These are phyloP conservation scores for Arctostaphylos glauca DNA, from an alignment of 148 eudicot genomes.

Conservation along the genomic window DNA sequence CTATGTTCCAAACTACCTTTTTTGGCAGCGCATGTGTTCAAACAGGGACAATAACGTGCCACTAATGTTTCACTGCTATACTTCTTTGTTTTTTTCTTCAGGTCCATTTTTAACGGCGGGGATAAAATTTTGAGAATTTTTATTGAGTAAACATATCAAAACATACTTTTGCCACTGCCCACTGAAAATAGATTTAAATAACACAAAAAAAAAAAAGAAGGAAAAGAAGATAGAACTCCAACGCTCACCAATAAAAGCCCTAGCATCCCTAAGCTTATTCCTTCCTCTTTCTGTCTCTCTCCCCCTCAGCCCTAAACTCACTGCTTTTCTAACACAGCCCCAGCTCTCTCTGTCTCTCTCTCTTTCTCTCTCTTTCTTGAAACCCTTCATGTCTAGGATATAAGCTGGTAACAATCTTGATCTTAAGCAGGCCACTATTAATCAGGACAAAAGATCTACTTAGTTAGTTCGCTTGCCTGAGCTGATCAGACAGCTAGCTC, in stretches of 20 bases:
- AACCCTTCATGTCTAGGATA: not conserved
- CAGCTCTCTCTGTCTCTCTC: not conserved
- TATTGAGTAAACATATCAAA: no score
- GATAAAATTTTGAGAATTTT: no score
- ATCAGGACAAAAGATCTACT: no score
- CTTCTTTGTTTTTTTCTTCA: no score
- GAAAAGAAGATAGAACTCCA: not conserved
- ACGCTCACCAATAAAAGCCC: constrained; percentile 1
- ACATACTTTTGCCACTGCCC: no score
- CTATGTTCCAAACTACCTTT: no score
- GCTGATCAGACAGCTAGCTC: not conserved
- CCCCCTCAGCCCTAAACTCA: not conserved
- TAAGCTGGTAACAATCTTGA: not conserved
- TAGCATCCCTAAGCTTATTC: not conserved
- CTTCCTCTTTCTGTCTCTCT: not conserved
- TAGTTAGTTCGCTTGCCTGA: not conserved
- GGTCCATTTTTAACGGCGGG: no score
- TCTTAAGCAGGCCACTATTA: not conserved
- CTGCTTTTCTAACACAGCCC: not conserved
- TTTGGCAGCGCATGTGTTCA: no score
- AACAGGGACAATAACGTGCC: no score
- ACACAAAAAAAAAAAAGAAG: not conserved
- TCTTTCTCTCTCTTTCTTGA: not conserved
- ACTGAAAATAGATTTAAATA: no score
- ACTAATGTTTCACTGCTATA: no score